Evolutionary conservation across 179 eudicot genomes (phyloP).

Genomic region (Carnegiea gigantea): DNA sequence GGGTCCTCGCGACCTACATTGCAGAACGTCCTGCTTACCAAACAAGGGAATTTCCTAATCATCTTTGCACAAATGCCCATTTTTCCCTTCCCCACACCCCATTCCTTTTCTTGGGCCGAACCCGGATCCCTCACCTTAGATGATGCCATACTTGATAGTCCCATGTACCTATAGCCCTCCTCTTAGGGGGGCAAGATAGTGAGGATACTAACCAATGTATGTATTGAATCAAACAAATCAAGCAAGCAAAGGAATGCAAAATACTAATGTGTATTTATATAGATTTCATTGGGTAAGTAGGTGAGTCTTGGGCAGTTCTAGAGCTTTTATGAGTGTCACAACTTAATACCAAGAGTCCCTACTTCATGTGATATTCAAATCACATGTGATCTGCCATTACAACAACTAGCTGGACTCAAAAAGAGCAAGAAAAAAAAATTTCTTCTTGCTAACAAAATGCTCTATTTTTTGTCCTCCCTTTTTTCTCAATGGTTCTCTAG

Average conservation of each 20-base stretch:
- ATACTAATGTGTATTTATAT: conserved; percentile 22
- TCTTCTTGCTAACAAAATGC: background rate
- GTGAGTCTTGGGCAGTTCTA: conserved; percentile 24
- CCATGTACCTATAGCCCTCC: conserved; percentile 16
- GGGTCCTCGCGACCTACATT: conserved; percentile 77
- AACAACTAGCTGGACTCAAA: conserved; percentile 7
- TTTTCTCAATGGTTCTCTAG: background rate
- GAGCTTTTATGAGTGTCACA: conserved; percentile 29
- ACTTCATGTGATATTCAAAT: conserved; percentile 29
- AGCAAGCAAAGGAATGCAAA: background rate
- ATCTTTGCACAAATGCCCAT: conserved; percentile 21
- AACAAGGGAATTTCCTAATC: conserved; percentile 27
- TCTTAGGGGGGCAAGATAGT: background rate
- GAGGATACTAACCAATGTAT: background rate
- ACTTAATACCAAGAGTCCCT: conserved; percentile 7
- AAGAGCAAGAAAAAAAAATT: background rate
- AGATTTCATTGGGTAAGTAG: conserved; percentile 21
- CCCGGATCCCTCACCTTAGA: conserved; percentile 11
- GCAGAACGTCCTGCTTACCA: conserved; percentile 37
- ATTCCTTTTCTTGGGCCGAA: conserved; percentile 11
- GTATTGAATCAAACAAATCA: background rate
- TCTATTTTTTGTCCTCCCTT: background rate
- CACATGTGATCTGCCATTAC: conserved; percentile 38
- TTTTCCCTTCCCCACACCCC: conserved; percentile 16
- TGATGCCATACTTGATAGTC: conserved; percentile 24